Evolutionary conservation across 2,329 filamentous ascomycete genomes (phyloP), one percentile per base, ranked within the genome.

Genomic region (Chrysosporium keratinophilum): DNA sequence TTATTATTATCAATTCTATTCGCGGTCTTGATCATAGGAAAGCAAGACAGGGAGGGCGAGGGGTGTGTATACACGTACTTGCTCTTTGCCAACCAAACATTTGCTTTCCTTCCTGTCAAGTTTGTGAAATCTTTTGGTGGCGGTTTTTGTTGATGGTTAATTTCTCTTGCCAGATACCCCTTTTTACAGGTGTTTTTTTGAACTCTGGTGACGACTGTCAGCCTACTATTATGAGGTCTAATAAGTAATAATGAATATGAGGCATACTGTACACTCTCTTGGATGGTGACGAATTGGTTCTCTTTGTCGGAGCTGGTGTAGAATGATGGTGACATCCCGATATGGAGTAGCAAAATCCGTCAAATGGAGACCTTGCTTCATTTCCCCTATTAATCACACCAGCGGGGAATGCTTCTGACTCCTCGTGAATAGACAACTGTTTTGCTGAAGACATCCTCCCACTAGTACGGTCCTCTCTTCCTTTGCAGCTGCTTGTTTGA

Each of bases 201-300:
- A 9, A 17, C 19, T 20, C 14, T 41, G 15, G 23, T 28, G 23
- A 41, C 17, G 37, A 17, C 37, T 42, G 46, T 49, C 34, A 39
- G 5, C 12, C n/a, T 42, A 34, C 15, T 50, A 28, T 40, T 35
- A 40, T 40, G 37, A 50, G 28, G 17, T 33, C 20, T 50, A 50
- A 50, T 50, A 50, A 50, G 47, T 50, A 50, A 50, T 50, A 41
- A 50, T 50, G 39, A 41, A 50, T 41, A 42, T 42, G 47, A 41
- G 15, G 10, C 34, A 17, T 2, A 34, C n/a, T n/a, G n/a, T n/a
- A 28, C 23, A 28, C 23, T 28, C 7, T 28, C 23, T 28, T 28
- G 23, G 23, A 28, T 28, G 23, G 23, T 28, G 23, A 28, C 7
- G 23, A 28, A 28, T 4, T 28, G 7, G 3, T 28, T 28, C 23